A percentile compares a stretch with the other conserved stretches of the same genome.
Evolutionary conservation across 73 alveolate genomes (phyloP).

Genomic region (Urostyla sp.): DNA sequence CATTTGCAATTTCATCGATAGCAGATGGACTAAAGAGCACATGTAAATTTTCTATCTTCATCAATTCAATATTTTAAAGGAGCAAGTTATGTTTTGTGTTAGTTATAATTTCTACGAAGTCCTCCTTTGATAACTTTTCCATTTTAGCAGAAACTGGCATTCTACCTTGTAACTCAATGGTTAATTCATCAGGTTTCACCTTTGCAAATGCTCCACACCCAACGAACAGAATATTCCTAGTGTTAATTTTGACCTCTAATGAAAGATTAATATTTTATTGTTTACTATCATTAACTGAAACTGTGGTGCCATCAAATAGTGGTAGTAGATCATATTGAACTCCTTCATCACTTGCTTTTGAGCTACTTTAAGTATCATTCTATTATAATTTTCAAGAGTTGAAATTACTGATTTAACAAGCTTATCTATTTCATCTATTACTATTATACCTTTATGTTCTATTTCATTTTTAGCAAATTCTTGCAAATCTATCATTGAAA

Average conservation of each 20-base stretch:
- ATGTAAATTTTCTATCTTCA: constrained; percentile 71
- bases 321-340: constrained; percentile 85
- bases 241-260: constrained; percentile 43
- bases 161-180: constrained; percentile 85
- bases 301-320: constrained; percentile 78
- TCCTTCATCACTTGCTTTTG: constrained; percentile 86
- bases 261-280: not conserved
- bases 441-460: constrained; percentile 79
- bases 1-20: constrained; percentile 71
- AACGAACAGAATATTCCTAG: constrained; percentile 77
- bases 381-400: not conserved
- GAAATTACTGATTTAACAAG: constrained; percentile 37
- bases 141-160: constrained; percentile 76
- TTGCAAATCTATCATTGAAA: constrained; percentile 46
- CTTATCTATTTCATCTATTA: constrained; percentile 85
- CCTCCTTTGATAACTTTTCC: constrained; percentile 66
- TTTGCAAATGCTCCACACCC: constrained; percentile 81
- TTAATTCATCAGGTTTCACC: constrained; percentile 76
- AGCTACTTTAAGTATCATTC: constrained; percentile 47
- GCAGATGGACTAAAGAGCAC: constrained; percentile 68
- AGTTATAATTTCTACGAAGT: constrained; percentile 62
- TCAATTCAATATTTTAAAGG: constrained; percentile 60
- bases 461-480: constrained; percentile 51
- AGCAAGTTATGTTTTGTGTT: constrained; percentile 73
- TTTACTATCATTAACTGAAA: constrained; percentile 60